Evolutionary conservation across 805 yeast species (phyloP).

Genomic region (Ogataea henricii): DNA sequence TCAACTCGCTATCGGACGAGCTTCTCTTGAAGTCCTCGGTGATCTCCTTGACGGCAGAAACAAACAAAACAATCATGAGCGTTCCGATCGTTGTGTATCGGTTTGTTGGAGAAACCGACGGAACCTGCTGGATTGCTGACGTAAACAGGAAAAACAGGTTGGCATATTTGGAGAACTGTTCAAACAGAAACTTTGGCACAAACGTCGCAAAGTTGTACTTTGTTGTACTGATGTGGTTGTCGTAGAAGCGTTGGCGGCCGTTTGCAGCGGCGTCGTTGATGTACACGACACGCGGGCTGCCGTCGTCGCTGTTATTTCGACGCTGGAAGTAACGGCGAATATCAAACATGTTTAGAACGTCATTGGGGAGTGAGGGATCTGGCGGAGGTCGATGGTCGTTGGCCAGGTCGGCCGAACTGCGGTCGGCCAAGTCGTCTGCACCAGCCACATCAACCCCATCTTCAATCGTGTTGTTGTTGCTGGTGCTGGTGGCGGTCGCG

Average conservation of each 20-base stretch:
- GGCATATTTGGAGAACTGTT: conserved; percentile 96
- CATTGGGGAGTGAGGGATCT: conserved; percentile 24
- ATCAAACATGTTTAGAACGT: conserved; percentile 30
- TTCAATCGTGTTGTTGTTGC: conserved; percentile 10
- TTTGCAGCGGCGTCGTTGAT: conserved; percentile 66
- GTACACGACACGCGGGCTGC: conserved; percentile 64
- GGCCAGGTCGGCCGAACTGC: conserved; percentile 13
- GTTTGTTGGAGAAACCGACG: conserved; percentile 94
- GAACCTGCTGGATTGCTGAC: conserved; percentile 93
- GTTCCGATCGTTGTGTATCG: conserved; percentile 95
- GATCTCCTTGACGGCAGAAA: conserved; percentile 90
- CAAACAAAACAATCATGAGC: conserved; percentile 75
- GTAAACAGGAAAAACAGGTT: conserved; percentile 92
- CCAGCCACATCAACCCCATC: background rate
- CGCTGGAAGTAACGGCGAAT: conserved; percentile 29
- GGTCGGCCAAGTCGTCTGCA: background rate
- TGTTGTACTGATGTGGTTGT: conserved; percentile 91
- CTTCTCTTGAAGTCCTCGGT: conserved; percentile 90
- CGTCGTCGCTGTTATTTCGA: conserved; percentile 22
- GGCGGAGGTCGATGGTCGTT: conserved; percentile 30
- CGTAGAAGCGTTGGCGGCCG: conserved; percentile 57
- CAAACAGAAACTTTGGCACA: conserved; percentile 90
- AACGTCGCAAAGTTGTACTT: conserved; percentile 93
- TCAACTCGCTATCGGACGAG: conserved; percentile 84
- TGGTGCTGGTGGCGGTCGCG: background rate